Evolutionary conservation across 495 filamentous ascomycete species (phyloP).

Genomic region (Saxophila tyrrhenica): DNA sequence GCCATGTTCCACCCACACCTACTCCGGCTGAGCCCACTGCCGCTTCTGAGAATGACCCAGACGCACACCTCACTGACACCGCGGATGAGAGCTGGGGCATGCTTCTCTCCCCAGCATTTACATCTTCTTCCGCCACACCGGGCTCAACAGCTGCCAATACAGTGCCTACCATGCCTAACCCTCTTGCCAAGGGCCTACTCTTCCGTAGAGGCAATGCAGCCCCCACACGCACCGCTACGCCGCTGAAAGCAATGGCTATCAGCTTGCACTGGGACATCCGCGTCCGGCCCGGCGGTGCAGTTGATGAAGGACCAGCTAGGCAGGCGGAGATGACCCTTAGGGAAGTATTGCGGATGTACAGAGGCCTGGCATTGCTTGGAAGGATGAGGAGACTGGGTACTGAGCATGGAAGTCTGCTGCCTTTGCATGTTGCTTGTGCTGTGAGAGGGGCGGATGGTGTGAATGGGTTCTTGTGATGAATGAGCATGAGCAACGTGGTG

Average conservation of each 20-base stretch:
- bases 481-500: no score
- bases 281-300: slow-evolving; percentile 9
- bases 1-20: slow-evolving; percentile 46
- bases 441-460: slow-evolving; percentile 52
- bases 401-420: slow-evolving; percentile 50
- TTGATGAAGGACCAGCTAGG: slow-evolving; percentile 36
- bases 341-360: slow-evolving; percentile 65
- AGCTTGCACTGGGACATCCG: slow-evolving; percentile 41
- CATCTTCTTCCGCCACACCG: background rate
- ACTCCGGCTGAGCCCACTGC: slow-evolving; percentile 29
- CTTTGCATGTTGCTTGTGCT: slow-evolving; percentile 80
- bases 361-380: slow-evolving; percentile 63
- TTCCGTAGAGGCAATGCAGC: slow-evolving; percentile 58
- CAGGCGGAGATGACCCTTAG: slow-evolving; percentile 51
- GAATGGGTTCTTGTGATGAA: slow-evolving; percentile 23
- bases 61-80: slow-evolving; percentile 63
- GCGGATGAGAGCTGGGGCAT: slow-evolving; percentile 76
- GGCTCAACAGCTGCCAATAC: no score
- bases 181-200: slow-evolving; percentile 60
- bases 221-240: slow-evolving; percentile 1
- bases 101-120: slow-evolving; percentile 54
- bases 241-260: slow-evolving; percentile 19
- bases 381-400: slow-evolving; percentile 55
- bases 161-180: slow-evolving; percentile 51
- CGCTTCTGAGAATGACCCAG: slow-evolving; percentile 40